Percentiles rank a stretch among this genome's conserved stretches.
phyloP scores from a whole-genome alignment of 441 rosid genomes.

The Sinapis alba region DNA sequence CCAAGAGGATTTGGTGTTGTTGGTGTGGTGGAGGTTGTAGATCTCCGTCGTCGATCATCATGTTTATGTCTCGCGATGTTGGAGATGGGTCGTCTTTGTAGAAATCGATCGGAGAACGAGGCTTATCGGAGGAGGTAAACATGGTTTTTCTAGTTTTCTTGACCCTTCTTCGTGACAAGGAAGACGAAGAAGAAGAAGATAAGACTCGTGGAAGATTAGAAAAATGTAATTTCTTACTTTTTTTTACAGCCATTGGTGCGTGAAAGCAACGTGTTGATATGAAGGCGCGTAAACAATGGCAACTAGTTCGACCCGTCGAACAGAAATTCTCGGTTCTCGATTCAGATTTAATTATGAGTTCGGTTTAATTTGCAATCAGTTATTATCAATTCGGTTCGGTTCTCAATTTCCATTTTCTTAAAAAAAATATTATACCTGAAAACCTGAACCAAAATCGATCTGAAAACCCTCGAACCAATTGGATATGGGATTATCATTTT shows the following conservation, averaged over 20 bases:
- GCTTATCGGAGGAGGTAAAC: constrained; percentile 42
- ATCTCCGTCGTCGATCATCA: background rate
- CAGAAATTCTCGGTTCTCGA: background rate
- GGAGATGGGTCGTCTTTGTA: background rate
- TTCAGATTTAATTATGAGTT: background rate
- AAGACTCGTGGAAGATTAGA: background rate
- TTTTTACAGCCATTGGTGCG: constrained; percentile 28
- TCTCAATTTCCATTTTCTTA: background rate
- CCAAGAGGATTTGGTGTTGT: background rate
- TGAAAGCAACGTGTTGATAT: background rate
- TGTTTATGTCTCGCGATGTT: background rate
- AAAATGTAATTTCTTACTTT: background rate
- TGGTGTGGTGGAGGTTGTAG: background rate
- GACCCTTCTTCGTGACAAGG: background rate
- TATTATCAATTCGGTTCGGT: background rate
- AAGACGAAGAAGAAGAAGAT: background rate
- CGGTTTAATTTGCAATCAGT: background rate
- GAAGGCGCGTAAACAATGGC: background rate
- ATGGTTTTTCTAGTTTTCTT: background rate
- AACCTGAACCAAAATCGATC: no score
- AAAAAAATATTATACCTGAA: no score
- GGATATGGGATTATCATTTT: no score
- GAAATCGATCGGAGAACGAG: background rate
- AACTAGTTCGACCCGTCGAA: background rate
- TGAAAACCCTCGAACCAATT: no score